Evolutionary conservation across 768 basidiomycete species (phyloP), one percentile per base, ranked within the genome.

Genomic region (Russula abietina): DNA sequence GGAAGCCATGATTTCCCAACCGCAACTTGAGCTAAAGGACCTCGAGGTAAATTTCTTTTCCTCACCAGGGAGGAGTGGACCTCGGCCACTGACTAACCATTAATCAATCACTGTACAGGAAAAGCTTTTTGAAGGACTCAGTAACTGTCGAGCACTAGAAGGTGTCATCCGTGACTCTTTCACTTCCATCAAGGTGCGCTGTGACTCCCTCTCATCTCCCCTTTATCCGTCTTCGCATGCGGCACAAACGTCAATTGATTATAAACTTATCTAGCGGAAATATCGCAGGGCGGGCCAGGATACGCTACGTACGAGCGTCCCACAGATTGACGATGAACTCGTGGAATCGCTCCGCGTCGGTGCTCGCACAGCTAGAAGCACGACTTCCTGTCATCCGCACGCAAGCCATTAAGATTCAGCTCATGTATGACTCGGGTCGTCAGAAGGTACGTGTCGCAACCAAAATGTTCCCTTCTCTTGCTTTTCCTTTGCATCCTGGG

Each of bases 71-170:
- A 17, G 19, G 12, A 16, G 4, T 5, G 24, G n/a, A n/a, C n/a
- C n/a, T 33, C n/a, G 7, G 2, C 6, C 43, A 11, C 45, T 24
- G 22, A 22, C 57, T 65, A 32, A 59, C 45, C 17, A 11, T 12
- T 26, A 33, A 46, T 46, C 12, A 12, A 46, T 46, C 12, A 22
- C 45, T 22, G 52, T 55, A 1, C 68, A 90, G 88, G 78, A 79
- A 56, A 83, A 81, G 70, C 79, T 91, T 26, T 80, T 85, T 43
- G 84, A 88, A 67, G 82, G 85, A 70, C 75, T 91, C 59, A 85
- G 85, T 68, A 90, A 90, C 70, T 89, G 89, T 59, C 78, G 86
- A 59, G 84, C 86, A 19, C 84, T 91, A 65, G 87, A 91, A 66
- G 80, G 81, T 64, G 79, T 84, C 28, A 77, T 91, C 38, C 83